phyloP scores from a whole-genome alignment of 495 filamentous ascomycete species.

The Penicillium bialowiezense region DNA sequence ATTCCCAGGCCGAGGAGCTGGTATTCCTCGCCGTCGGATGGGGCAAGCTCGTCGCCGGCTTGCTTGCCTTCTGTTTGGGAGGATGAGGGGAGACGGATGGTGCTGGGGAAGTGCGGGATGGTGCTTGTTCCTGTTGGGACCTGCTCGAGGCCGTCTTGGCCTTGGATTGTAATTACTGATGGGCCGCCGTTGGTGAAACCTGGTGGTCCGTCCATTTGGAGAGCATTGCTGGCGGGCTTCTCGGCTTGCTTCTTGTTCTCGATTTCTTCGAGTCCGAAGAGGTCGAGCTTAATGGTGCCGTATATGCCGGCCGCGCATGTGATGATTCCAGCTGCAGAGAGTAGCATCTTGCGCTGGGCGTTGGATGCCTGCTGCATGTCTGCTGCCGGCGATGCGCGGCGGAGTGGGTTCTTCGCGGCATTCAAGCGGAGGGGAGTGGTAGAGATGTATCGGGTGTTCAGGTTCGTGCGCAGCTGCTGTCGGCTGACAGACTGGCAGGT shows the following conservation, averaged over 20 bases:
- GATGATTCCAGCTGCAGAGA: slow-evolving; percentile 37
- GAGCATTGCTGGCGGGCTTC: slow-evolving; percentile 11
- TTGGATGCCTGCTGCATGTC: slow-evolving; percentile 23
- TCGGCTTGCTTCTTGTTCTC: slow-evolving; percentile 9
- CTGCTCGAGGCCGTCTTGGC: slow-evolving; percentile 60
- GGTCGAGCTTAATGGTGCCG: slow-evolving; percentile 36
- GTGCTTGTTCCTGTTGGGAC: slow-evolving; percentile 79
- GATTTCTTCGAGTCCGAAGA: slow-evolving; percentile 33
- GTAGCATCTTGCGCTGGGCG: slow-evolving; percentile 29
- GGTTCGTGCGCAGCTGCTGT: slow-evolving; percentile 16
- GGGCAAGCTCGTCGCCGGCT: slow-evolving; percentile 32
- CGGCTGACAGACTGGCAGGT: slow-evolving; percentile 34
- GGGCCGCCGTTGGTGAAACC: slow-evolving; percentile 35
- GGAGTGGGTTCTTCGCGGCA: slow-evolving; percentile 28
- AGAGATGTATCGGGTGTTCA: slow-evolving; percentile 23
- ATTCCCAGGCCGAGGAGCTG: slow-evolving; percentile 84
- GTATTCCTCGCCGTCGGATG: slow-evolving; percentile 60
- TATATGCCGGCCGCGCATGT: slow-evolving; percentile 38
- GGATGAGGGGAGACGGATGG: slow-evolving; percentile 57
- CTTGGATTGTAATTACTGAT: slow-evolving; percentile 41
- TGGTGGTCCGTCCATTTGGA: slow-evolving; percentile 40
- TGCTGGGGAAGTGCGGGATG: slow-evolving; percentile 76
- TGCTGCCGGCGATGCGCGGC: slow-evolving; percentile 12
- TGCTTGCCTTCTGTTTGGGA: slow-evolving; percentile 37
- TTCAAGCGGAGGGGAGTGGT: slow-evolving; percentile 26